phyloP scores from a whole-genome alignment of 768 basidiomycete genomes.

The Boletus rubropictus region DNA sequence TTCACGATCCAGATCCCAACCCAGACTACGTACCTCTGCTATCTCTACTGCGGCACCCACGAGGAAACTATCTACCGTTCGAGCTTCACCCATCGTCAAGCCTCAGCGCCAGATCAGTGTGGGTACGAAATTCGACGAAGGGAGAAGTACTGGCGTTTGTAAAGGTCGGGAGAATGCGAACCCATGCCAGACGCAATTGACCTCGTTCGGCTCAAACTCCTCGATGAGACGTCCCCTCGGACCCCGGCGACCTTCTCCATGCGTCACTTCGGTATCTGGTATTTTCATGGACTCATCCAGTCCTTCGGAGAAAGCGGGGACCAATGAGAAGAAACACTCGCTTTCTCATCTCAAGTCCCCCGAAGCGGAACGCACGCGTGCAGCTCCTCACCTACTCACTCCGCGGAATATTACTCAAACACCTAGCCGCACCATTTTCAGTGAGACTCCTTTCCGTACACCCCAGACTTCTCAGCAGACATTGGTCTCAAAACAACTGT shows the following conservation, averaged over 20 bases:
- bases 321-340: constrained; percentile 4
- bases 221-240: constrained; percentile 21
- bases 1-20: constrained; percentile 33
- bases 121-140: constrained; percentile 1
- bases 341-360: neutral
- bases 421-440: constrained; percentile 19
- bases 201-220: constrained; percentile 20
- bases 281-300: constrained; percentile 1
- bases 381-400: neutral
- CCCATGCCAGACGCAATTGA: constrained; percentile 9
- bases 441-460: constrained; percentile 18
- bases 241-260: constrained; percentile 17
- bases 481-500: constrained; percentile 17
- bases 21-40: constrained; percentile 24
- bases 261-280: neutral
- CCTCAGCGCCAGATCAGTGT: constrained; percentile 7
- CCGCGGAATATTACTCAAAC: constrained; percentile 2
- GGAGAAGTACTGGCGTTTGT: neutral
- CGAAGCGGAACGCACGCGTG: neutral
- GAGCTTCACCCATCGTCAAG: constrained; percentile 25
- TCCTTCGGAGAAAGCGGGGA: neutral
- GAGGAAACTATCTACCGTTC: constrained; percentile 28
- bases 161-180: neutral
- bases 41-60: constrained; percentile 5
- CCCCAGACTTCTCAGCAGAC: constrained; percentile 5